Evolutionary conservation across 345 rosid species (phyloP).

Genomic region (Lepidium aucheri): DNA sequence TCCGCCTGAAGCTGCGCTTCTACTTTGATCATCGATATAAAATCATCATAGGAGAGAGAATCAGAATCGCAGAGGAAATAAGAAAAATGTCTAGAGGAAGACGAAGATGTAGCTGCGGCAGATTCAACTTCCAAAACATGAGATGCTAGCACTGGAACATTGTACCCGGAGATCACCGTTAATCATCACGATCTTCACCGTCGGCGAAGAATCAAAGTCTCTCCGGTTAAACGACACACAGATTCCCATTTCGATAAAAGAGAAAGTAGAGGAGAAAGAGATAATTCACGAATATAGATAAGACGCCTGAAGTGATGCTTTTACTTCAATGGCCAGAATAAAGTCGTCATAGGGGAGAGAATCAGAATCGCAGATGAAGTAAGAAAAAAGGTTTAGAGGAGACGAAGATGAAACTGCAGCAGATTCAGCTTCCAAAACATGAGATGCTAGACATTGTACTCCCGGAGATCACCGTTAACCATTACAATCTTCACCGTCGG

Average conservation of each 20-base stretch:
- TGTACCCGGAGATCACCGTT: slow-evolving; percentile 56
- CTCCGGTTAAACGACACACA: slow-evolving; percentile 35
- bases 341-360: slow-evolving; percentile 49
- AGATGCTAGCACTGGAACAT: slow-evolving; percentile 42
- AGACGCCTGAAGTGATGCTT: slow-evolving; percentile 28
- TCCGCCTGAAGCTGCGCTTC: slow-evolving; percentile 35
- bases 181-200: slow-evolving; percentile 58
- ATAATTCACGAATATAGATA: not conserved
- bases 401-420: slow-evolving; percentile 26
- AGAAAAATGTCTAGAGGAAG: slow-evolving; percentile 20
- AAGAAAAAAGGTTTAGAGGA: slow-evolving; percentile 25
- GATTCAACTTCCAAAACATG: slow-evolving; percentile 41
- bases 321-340: slow-evolving; percentile 41
- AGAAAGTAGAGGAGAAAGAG: not conserved
- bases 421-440: slow-evolving; percentile 36
- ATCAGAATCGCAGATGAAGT: slow-evolving; percentile 62
- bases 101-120: slow-evolving; percentile 13
- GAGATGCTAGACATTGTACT: slow-evolving; percentile 45
- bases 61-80: slow-evolving; percentile 59
- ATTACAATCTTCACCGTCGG: slow-evolving; percentile 58
- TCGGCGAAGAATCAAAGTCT: slow-evolving; percentile 10
- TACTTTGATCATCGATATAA: slow-evolving; percentile 39
- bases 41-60: slow-evolving; percentile 48
- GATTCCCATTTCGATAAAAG: slow-evolving; percentile 39
- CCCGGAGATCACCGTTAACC: slow-evolving; percentile 51